Evolutionary conservation across 352 stramenopile genomes (phyloP), one percentile per base, ranked within the genome.

Genomic region (Globisporangium okanoganense): DNA sequence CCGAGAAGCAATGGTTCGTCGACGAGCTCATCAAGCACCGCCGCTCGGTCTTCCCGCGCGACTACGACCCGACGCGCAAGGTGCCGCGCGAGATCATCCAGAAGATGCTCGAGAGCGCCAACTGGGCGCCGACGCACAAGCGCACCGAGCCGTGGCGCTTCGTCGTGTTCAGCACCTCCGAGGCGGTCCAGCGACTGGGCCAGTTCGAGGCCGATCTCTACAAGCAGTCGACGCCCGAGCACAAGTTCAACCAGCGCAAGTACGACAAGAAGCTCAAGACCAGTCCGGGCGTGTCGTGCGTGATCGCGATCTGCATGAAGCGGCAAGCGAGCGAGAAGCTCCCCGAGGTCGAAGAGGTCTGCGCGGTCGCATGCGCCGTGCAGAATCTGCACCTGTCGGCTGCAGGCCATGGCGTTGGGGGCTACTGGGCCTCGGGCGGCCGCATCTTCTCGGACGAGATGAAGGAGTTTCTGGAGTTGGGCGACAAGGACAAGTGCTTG

Each of bases 291-390:
- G 83, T 85, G 29, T 91, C 81, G 56, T 82, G 87, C 64, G 81
- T 92, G 25, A 85, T 95, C 54, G 83, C 85, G 59, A 91, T 95
- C 63, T 88, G 79, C 72, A 88, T 95, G 77, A 89, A 95, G 75
- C 85, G 85, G 56, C 85, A 95, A 62, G 78, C 87, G 57, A 92
- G 80, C 69, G 79, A 88, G 61, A 80, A 81, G 50, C 76, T 95
- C 47, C 83, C 85, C 3, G 85, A 95, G 64, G 74, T 87, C 65
- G 85, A 95, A 66, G 85, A 95, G 56, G 66, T 95, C 41, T 86
- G 77, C 48, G 69, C 83, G 1, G 80, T 91, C 16, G 85, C 85
- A 12, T 91, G 79, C 44, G 85, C 85, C 16, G 83, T 95, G 59
- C 83, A 95, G 65, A 95, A 95, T 69, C 83, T 95, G 76, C 85